Base-by-base conservation (phyloP, 306 rosid genomes). In the Leucaena leucocephala region DNA sequence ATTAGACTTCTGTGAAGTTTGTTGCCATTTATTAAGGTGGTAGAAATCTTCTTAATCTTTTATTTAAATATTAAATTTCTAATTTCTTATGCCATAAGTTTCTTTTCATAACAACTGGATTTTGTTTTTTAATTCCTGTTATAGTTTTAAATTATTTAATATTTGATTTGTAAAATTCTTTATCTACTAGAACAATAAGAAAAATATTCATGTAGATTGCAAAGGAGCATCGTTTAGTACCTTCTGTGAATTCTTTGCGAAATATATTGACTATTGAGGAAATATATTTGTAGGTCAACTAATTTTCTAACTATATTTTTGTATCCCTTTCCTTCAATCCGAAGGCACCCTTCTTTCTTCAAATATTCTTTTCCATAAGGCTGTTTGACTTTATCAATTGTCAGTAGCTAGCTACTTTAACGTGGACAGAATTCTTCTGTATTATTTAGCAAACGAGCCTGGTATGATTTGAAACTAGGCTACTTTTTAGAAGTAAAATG, bases 11-110 rank as follows among this genome's bases (percentile, higher is more conserved):
- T 75, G 63, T 43, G 76, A 80, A 68, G 54, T 74, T 71, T 75
- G 81, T 68, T 82, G 67, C 87, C 73, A 80, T 22, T 72, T 39
- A 83, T 74, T 46, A 19, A 21, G 79, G 73, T 55, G 76, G 79
- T 72, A 54, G 71, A 72, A 44, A 69, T 61, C 77, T 10, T 80
- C 76, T 70, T 73, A 43, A 74, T 67, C 66, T 66, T 73, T 76
- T 46, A 61, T 58, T 77, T 84, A 68, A 74, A 59, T 81, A 68
- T 72, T 9, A 9, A 77, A 75, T 43, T 84, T 84, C 52, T 59
- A 68, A 58, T 79, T 48, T 80, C 42, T 49, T 71, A 68, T 78
- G 75, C 59, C 62, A 55, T 69, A 34, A 21, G 35, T 49, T 46
- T 59, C 38, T 46, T 58, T 85, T 16, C 21, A 38, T 35, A 58